Conservation (phyloP, 2,329 filamentous ascomycete species). For the Calonectria honghensis region DNA sequence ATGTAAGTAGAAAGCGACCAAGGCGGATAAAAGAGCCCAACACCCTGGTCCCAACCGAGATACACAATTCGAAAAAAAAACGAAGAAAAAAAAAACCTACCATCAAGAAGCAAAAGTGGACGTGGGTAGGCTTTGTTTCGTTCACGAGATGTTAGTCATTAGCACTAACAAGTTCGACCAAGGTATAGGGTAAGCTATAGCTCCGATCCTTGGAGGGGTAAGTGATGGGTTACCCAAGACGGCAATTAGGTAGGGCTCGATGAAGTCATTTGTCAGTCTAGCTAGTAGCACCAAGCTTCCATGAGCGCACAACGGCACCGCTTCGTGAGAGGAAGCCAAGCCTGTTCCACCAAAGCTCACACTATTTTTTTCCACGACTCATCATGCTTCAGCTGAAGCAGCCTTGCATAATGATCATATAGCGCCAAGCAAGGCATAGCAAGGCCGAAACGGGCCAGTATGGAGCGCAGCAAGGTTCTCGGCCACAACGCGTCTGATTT, state of each 20-base stretch:
- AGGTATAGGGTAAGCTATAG: constrained; percentile 46
- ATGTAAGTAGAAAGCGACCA: neutral
- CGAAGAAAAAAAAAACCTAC: no score
- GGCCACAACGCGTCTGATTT: constrained; percentile 25
- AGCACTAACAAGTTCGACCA: neutral
- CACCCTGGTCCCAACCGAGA: no score
- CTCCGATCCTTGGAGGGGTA: constrained; percentile 30
- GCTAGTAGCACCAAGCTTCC: constrained; percentile 35
- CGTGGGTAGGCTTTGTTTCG: no score
- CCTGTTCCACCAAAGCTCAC: constrained; percentile 2
- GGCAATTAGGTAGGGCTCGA: constrained; percentile 50
- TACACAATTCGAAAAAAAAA: no score
- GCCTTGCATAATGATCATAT: neutral
- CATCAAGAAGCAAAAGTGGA: no score
- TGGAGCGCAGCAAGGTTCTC: constrained; percentile 32
- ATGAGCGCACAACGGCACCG: constrained; percentile 35
- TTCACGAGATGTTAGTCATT: neutral
- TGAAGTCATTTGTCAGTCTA: constrained; percentile 50
- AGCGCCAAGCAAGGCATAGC: neutral
- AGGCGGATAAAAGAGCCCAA: neutral
- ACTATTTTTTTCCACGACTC: neutral
- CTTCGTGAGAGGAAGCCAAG: constrained; percentile 4
- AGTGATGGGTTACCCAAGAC: constrained; percentile 41
- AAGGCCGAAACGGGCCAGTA: constrained; percentile 14
- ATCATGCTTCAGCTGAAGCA: neutral